Base-by-base conservation (phyloP, 2,329 filamentous ascomycete genomes). In the Aaosphaeria arxii region DNA sequence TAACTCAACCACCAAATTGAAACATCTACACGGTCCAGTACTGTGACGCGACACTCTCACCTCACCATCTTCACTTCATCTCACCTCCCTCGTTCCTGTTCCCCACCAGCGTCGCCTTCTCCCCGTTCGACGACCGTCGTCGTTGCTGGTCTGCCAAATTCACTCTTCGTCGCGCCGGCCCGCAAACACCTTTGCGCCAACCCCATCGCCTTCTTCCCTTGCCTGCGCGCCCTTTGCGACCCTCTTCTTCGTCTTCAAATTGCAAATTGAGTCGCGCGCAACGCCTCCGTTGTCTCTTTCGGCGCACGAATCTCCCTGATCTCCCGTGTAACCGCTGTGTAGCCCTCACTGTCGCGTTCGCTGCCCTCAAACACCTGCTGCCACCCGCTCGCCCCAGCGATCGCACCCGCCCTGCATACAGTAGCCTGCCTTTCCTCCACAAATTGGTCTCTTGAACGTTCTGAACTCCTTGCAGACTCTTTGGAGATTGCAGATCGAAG, bases 281-380 rank as follows among this genome's bases (percentile, higher is more conserved):
- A 53, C 52, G 44, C 53, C 55, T 55, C 53, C 50, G 45, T 55
- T 50, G 47, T 47, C 52, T 52, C 47, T 44, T 45, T 35, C 46
- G 45, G 43, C 24, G 56, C 49, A 40, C 47, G 48, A 41, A 54
- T 54, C 52, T 56, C 57, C 52, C 55, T 54, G 50, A 52, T 61
- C 56, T 56, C 52, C 53, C 50, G 62, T 68, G 63, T 64, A 64
- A 67, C 64, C 44, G 43, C 50, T 48, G 61, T 61, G 58, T 60
- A 57, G 57, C 57, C 57, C 42, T 59, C 62, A 64, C 59, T 56
- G 60, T 63, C 63, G 64, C 63, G 59, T 63, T 65, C 56, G 64
- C 64, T 65, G 56, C 51, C 57, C 53, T 58, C 62, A 60, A 62
- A 61, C 63, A 49, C 50, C 64, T 64, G 62, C 49, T 57, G 47